Evolutionary conservation across 345 rosid genomes (phyloP).

Genomic region (Mercurialis annua): DNA sequence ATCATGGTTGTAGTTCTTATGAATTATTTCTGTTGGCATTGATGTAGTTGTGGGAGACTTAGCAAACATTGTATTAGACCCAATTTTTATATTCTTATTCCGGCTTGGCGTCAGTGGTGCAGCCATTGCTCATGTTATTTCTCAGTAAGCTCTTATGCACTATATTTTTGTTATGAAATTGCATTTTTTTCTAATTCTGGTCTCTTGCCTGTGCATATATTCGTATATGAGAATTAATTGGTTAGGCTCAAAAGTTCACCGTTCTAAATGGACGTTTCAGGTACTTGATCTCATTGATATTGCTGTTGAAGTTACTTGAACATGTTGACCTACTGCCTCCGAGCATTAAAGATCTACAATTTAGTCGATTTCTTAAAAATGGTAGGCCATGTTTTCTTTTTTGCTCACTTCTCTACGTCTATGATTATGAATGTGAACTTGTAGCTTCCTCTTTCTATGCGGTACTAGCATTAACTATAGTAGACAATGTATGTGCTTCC

Average conservation of each 20-base stretch:
- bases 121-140: slow-evolving; percentile 30
- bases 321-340: slow-evolving; percentile 26
- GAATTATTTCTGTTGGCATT: background rate
- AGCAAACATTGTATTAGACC: slow-evolving; percentile 22
- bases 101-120: slow-evolving; percentile 25
- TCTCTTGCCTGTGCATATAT: background rate
- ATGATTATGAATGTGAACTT: background rate
- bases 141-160: slow-evolving; percentile 23
- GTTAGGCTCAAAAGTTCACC: background rate
- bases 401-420: background rate
- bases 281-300: slow-evolving; percentile 23
- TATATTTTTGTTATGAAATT: background rate
- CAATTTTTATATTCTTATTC: slow-evolving; percentile 24
- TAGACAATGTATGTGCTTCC: background rate
- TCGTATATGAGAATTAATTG: background rate
- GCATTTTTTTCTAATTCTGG: background rate
- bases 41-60: slow-evolving; percentile 21
- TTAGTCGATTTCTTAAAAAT: slow-evolving; percentile 25
- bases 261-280: background rate
- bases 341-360: slow-evolving; percentile 23
- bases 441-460: background rate
- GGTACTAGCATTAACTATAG: background rate
- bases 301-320: slow-evolving; percentile 19
- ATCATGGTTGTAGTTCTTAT: background rate
- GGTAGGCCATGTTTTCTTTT: slow-evolving; percentile 9